These are phyloP conservation scores for Malassezia furfur DNA, from an alignment of 1,284 basidiomycete genomes.

Conservation along the genomic window DNA sequence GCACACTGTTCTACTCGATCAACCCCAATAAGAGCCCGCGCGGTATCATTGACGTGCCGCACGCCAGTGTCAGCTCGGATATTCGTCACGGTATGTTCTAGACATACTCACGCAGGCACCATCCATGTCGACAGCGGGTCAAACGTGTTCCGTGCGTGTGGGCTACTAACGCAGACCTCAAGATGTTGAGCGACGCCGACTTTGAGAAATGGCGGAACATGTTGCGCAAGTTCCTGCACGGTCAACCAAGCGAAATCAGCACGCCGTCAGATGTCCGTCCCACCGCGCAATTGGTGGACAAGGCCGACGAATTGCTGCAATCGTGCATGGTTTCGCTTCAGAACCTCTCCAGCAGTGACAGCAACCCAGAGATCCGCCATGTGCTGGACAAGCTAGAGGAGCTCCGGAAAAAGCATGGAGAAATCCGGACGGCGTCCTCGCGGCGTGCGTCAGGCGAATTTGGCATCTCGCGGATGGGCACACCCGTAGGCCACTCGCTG, in stretches of 20 bases:
- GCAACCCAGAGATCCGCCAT: neutral
- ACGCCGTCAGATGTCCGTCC: constrained; percentile 27
- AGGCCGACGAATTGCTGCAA: constrained; percentile 26
- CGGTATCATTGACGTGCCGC: constrained; percentile 43
- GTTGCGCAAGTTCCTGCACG: constrained; percentile 39
- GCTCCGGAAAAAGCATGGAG: constrained; percentile 4
- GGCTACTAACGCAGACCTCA: constrained; percentile 24
- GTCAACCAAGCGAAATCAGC: constrained; percentile 21
- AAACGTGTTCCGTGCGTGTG: constrained; percentile 35
- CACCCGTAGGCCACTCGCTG: neutral
- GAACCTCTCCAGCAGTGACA: neutral
- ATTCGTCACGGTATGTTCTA: constrained; percentile 28
- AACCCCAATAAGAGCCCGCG: constrained; percentile 34
- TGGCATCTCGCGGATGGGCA: neutral
- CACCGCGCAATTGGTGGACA: constrained; percentile 16
- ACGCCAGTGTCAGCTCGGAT: constrained; percentile 41
- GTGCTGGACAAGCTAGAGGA: constrained; percentile 6
- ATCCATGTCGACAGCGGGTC: constrained; percentile 45
- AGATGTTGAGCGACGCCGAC: constrained; percentile 37
- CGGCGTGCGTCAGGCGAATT: neutral
- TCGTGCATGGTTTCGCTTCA: constrained; percentile 18
- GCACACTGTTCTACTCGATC: constrained; percentile 38
- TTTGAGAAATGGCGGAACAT: constrained; percentile 40
- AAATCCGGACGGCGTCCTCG: constrained; percentile 4
- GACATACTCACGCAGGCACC: constrained; percentile 20